Evolutionary conservation across 768 basidiomycete species (phyloP), one percentile per base, ranked within the genome.

Genomic region (Phlebiopsis flavidoalba): DNA sequence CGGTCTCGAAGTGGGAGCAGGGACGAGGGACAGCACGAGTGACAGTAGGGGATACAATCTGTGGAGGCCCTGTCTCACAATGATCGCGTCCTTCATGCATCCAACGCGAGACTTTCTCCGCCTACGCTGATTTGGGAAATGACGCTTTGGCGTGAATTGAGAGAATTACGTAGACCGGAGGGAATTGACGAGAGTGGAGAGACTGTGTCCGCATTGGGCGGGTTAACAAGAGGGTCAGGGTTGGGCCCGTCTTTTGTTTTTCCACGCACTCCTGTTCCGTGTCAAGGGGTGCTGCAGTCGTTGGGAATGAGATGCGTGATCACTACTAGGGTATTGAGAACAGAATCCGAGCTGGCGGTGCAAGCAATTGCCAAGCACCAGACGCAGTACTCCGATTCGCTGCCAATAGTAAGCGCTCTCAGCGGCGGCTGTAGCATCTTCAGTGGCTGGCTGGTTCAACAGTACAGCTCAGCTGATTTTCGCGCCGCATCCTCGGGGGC

Each of bases 61-160:
- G 52, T 12, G 62, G 56, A 8, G 65, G 63, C 14, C 62, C 68
- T 5, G 60, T 59, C n/a, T n/a, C n/a, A 69, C 58, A 19, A 67
- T 66, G 8, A 66, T 53, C 12, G 60, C 63, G 0, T 64, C 65
- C 21, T 56, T 35, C 3, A n/a, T n/a, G 53, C 58, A 17, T 58
- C 59, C 5, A 63, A 57, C 12, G 63, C 62, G 3, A 61, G 47
- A 24, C 60, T 60, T 31, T 60, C 52, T 11, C 37, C 36, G 36
- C 54, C 54, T 7, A 45, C 24, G 54, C 54, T 55, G 21, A 45
- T 55, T 12, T 55, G n/a, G 8, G 54, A 55, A 7, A 55, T 40
- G 8, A 55, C 40, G 24, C 54, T 55, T 21, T 55, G 54, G 11
- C 54, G 54, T 19, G 43, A 6, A 43, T 22, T 37, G 17, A 43